phyloP scores from a whole-genome alignment of 352 stramenopile genomes.

The Pythium periplocum region DNA sequence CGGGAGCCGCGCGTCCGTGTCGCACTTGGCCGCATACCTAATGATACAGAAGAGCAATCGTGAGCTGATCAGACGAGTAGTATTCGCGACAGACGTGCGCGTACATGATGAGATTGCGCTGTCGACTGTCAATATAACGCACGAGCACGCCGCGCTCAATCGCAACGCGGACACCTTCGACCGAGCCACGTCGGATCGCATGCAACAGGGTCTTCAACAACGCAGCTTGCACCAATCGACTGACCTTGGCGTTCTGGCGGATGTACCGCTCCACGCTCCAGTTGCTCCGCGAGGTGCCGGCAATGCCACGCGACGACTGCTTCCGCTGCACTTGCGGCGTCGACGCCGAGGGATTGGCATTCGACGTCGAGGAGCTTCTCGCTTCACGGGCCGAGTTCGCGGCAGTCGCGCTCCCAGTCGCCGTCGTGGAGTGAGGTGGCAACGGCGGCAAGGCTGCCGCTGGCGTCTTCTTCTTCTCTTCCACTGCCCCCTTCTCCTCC shows the following conservation, averaged over 20 bases:
- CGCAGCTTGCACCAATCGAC: slow-evolving; percentile 70
- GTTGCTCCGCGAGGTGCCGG: neutral
- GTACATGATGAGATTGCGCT: slow-evolving; percentile 82
- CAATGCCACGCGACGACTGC: slow-evolving; percentile 4
- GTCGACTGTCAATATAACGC: slow-evolving; percentile 68
- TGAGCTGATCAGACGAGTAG: no score
- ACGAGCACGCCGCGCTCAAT: slow-evolving; percentile 79
- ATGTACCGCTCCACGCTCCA: slow-evolving; percentile 25
- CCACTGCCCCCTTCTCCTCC: slow-evolving; percentile 4
- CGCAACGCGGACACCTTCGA: slow-evolving; percentile 77
- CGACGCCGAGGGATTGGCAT: slow-evolving; percentile 8
- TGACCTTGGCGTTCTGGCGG: slow-evolving; percentile 55
- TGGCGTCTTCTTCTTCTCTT: neutral
- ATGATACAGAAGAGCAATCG: neutral
- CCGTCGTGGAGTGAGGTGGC: neutral
- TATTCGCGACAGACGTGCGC: neutral
- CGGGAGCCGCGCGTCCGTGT: slow-evolving; percentile 71
- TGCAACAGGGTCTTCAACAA: slow-evolving; percentile 84
- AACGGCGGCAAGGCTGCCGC: neutral
- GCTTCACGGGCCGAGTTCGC: neutral
- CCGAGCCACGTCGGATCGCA: slow-evolving; percentile 66
- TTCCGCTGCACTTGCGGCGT: slow-evolving; percentile 6
- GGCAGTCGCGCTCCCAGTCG: neutral
- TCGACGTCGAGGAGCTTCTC: slow-evolving; percentile 1
- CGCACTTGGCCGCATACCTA: slow-evolving; percentile 73